These are phyloP conservation scores for Amylostereum areolatum DNA, from an alignment of 1,284 basidiomycete genomes.

Conservation along the genomic window DNA sequence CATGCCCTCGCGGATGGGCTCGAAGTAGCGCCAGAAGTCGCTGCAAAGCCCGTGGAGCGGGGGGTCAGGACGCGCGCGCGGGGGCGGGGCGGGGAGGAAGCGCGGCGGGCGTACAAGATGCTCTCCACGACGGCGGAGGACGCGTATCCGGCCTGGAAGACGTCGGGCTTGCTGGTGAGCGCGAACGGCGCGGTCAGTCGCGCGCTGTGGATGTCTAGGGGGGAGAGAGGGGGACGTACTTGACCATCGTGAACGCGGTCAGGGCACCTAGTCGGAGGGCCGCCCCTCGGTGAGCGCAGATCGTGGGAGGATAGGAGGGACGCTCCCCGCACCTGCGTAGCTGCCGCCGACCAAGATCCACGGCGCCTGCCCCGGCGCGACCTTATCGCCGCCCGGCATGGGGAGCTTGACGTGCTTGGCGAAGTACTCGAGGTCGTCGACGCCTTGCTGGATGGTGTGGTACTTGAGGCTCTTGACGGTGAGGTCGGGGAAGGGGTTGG, in stretches of 20 bases:
- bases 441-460: slow-evolving; percentile 66
- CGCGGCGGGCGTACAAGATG: slow-evolving; percentile 37
- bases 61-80: neutral
- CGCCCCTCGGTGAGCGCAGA: neutral
- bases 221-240: slow-evolving; percentile 33
- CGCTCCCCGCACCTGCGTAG: slow-evolving; percentile 63
- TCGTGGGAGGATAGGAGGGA: neutral
- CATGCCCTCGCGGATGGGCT: slow-evolving; percentile 64
- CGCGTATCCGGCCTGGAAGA: slow-evolving; percentile 65
- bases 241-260: slow-evolving; percentile 66
- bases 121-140: slow-evolving; percentile 71
- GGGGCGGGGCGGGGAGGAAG: neutral
- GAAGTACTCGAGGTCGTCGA: slow-evolving; percentile 68
- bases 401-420: slow-evolving; percentile 59
- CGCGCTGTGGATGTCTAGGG: neutral
- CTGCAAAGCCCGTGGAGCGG: slow-evolving; percentile 31
- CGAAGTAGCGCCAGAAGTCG: slow-evolving; percentile 68
- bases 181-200: too few relatives aligned
- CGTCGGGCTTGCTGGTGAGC: slow-evolving; percentile 60
- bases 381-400: slow-evolving; percentile 54
- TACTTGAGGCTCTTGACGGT: slow-evolving; percentile 49
- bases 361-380: slow-evolving; percentile 52
- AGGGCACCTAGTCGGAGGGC: slow-evolving; percentile 34
- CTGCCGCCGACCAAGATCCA: slow-evolving; percentile 72
- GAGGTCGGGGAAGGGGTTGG: slow-evolving; percentile 56